Evolutionary conservation across 2,329 filamentous ascomycete species (phyloP).

Genomic region (Neofusicoccum sp.): DNA sequence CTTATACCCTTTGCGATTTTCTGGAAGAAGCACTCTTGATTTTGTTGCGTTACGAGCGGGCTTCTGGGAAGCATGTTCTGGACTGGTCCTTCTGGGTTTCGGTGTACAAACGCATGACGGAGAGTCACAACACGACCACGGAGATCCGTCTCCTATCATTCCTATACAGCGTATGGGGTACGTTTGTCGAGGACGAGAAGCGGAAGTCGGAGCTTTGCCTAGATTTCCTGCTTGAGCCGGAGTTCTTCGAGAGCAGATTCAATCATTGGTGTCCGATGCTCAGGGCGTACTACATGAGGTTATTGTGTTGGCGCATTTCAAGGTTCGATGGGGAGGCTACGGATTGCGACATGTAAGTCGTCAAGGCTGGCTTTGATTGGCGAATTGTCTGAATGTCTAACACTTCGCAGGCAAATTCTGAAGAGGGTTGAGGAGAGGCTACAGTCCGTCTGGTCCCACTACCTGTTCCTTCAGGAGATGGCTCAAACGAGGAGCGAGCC

Average conservation of each 20-base stretch:
- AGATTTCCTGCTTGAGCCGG: slow-evolving; percentile 71
- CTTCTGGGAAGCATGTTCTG: slow-evolving; percentile 50
- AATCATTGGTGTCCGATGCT: slow-evolving; percentile 97
- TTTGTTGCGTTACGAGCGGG: slow-evolving; percentile 59
- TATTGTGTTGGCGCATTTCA: slow-evolving; percentile 86
- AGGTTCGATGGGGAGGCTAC: slow-evolving; percentile 67
- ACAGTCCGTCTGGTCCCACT: slow-evolving; percentile 73
- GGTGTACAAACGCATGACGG: slow-evolving; percentile 74
- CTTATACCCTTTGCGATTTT: slow-evolving; percentile 88
- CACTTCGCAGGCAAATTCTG: slow-evolving; percentile 62
- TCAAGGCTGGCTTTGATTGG: background rate
- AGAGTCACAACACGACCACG: slow-evolving; percentile 84
- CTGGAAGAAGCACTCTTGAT: slow-evolving; percentile 76
- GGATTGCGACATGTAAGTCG: slow-evolving; percentile 64
- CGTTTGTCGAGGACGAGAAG: slow-evolving; percentile 61
- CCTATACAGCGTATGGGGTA: slow-evolving; percentile 76
- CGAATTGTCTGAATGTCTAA: slow-evolving; percentile 22
- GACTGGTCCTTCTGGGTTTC: slow-evolving; percentile 85
- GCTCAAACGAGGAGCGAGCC: slow-evolving; percentile 58
- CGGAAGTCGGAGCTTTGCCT: slow-evolving; percentile 70
- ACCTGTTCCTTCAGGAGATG: slow-evolving; percentile 69
- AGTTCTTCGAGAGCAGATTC: slow-evolving; percentile 77
- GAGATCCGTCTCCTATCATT: slow-evolving; percentile 83
- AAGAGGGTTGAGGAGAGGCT: slow-evolving; percentile 65
- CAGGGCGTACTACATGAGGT: slow-evolving; percentile 84